These are phyloP conservation scores for Asterophora lycoperdoides DNA, from an alignment of 768 basidiomycete genomes.

Conservation along the genomic window DNA sequence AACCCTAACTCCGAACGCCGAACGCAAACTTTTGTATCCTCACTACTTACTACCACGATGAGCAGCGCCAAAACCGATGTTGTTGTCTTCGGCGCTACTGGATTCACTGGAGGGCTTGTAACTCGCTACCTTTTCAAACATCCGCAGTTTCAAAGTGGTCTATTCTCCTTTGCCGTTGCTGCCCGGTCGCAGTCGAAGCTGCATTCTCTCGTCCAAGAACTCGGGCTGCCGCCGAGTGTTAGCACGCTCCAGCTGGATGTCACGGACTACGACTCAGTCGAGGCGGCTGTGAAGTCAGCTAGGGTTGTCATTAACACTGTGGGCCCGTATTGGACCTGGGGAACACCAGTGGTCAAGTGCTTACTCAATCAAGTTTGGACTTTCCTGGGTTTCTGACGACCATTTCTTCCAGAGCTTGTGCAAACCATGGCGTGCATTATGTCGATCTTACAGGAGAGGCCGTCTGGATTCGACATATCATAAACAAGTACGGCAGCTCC, in stretches of 20 bases:
- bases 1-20: too few relatives aligned
- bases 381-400: background rate
- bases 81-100: constrained; percentile 72
- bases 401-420: constrained; percentile 55
- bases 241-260: constrained; percentile 56
- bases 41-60: constrained; percentile 18
- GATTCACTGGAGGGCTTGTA: constrained; percentile 69
- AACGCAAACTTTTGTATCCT: too few relatives aligned
- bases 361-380: constrained; percentile 2
- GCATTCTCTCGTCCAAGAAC: constrained; percentile 43
- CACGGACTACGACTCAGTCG: constrained; percentile 46
- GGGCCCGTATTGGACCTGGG: constrained; percentile 71
- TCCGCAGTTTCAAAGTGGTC: constrained; percentile 39
- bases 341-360: constrained; percentile 67
- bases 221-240: constrained; percentile 41
- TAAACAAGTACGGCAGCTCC: constrained; percentile 42
- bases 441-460: constrained; percentile 81
- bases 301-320: constrained; percentile 74
- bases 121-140: constrained; percentile 63
- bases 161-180: constrained; percentile 65
- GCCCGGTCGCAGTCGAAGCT: constrained; percentile 68
- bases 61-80: constrained; percentile 39
- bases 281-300: constrained; percentile 49
- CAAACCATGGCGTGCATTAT: constrained; percentile 71
- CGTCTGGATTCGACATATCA: constrained; percentile 60